phyloP scores from a whole-genome alignment of 805 yeast genomes.

The Candida xiaguanensis region DNA sequence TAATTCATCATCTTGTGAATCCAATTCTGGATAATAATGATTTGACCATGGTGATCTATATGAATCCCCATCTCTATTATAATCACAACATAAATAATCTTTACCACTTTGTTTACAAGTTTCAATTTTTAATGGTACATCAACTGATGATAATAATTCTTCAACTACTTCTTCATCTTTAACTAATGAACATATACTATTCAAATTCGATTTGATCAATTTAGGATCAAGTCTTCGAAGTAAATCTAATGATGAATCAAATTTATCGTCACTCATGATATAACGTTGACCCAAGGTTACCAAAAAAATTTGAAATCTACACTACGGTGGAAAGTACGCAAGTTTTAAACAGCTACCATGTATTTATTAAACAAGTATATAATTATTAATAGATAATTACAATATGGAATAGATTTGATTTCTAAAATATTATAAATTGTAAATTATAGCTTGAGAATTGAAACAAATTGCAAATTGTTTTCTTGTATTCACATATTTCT shows the following conservation, averaged over 20 bases:
- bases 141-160: slow-evolving; percentile 82
- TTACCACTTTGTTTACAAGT: slow-evolving; percentile 56
- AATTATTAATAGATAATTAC: too few relatives aligned
- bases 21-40: slow-evolving; percentile 51
- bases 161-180: slow-evolving; percentile 61
- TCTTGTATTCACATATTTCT: too few relatives aligned
- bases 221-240: slow-evolving; percentile 41
- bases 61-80: slow-evolving; percentile 91
- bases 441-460: too few relatives aligned
- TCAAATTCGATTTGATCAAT: slow-evolving; percentile 28
- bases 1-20: slow-evolving; percentile 43
- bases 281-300: too few relatives aligned
- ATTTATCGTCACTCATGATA: slow-evolving; percentile 32
- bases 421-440: too few relatives aligned
- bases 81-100: slow-evolving; percentile 81
- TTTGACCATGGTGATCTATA: slow-evolving; percentile 91
- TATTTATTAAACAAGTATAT: too few relatives aligned
- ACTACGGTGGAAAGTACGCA: too few relatives aligned
- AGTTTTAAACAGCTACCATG: too few relatives aligned
- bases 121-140: slow-evolving; percentile 65
- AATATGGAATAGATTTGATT: too few relatives aligned
- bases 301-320: too few relatives aligned
- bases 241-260: slow-evolving; percentile 37
- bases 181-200: slow-evolving; percentile 33
- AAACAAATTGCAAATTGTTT: too few relatives aligned